Evolutionary conservation across 495 filamentous ascomycete genomes (phyloP), one percentile per base, ranked within the genome.

Genomic region (Aspergillus bertholletiae): DNA sequence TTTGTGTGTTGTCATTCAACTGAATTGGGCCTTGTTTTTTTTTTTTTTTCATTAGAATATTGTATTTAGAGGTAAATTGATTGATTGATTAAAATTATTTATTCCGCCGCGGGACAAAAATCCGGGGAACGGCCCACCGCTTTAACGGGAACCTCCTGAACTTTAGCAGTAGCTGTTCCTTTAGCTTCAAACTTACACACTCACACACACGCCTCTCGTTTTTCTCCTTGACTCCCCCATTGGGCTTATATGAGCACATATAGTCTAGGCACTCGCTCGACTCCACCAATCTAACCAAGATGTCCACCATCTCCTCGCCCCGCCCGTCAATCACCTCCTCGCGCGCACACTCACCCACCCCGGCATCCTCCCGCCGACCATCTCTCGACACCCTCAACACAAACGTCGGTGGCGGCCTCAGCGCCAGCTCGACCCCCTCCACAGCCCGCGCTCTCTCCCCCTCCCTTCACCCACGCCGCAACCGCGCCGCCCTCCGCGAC

Each of bases 401-500:
- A 53, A 69, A 61, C 46, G 32, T 68, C 77, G 62, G 70, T 53
- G 60, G 60, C 47, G 66, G 66, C 70, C 82, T 60, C 77, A 84
- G 66, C 78, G 80, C 70, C 73, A 75, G 64, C 59, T 75, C 69
- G 47, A 76, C 67, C 51, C 71, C 74, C 53, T 77, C 72, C 57
- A 68, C 65, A 49, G 71, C 66, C 51, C 78, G 74, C 47, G 77
- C 73, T 17, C 66, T 79, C 49, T 75, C 80, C 26, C 75, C 81
- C 34, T 67, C 73, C 49, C 43, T 70, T 54, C 63, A 74, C 48
- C 76, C 73, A 4, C 82, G 85, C 27, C 80, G 84, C 35, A 89
- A 88, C 66, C 88, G 93, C 59, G 80, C 88, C 34, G 94, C 94
- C 17, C 81, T 98, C 15, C 87, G 94, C 54, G 90, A 96, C 60